Percentiles rank a stretch among this genome's conserved stretches.
Evolutionary conservation across 2,329 filamentous ascomycete genomes (phyloP).

Genomic region (Colletotrichum camelliae): DNA sequence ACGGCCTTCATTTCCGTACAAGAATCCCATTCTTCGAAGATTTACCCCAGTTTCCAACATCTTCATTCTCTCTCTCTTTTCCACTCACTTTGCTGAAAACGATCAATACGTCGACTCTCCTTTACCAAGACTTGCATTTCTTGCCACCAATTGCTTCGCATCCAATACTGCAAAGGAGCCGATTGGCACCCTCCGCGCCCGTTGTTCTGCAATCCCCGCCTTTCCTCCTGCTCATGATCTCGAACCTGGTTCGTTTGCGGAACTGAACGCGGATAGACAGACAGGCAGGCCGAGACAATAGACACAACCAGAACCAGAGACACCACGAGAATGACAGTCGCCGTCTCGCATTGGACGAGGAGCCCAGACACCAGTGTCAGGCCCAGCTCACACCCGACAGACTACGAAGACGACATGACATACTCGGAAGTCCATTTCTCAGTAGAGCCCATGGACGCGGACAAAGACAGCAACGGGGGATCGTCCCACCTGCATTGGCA

Average conservation of each 20-base stretch:
- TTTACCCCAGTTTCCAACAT: conserved; percentile 4
- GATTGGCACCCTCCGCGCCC: neutral
- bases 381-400: conserved; percentile 12
- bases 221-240: conserved; percentile 1
- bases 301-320: neutral
- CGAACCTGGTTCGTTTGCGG: conserved; percentile 11
- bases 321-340: conserved; percentile 15
- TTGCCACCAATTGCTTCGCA: neutral
- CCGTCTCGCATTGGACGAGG: conserved; percentile 22
- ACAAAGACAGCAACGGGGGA: conserved; percentile 16
- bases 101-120: conserved; percentile 1
- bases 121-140: neutral
- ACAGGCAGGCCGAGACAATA: neutral
- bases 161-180: neutral
- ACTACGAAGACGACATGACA: conserved; percentile 13
- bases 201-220: neutral
- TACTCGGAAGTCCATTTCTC: conserved; percentile 18
- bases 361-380: conserved; percentile 18
- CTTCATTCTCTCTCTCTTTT: conserved; percentile 13
- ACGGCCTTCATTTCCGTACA: conserved; percentile 22
- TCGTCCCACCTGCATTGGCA: conserved; percentile 13
- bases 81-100: neutral
- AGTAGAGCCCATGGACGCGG: conserved; percentile 20
- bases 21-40: conserved; percentile 22
- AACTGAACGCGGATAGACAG: neutral